A percentile compares a stretch with the other conserved stretches of the same genome.
Conservation (phyloP, 306 rosid genomes). For the Spatholobus suberectus region DNA sequence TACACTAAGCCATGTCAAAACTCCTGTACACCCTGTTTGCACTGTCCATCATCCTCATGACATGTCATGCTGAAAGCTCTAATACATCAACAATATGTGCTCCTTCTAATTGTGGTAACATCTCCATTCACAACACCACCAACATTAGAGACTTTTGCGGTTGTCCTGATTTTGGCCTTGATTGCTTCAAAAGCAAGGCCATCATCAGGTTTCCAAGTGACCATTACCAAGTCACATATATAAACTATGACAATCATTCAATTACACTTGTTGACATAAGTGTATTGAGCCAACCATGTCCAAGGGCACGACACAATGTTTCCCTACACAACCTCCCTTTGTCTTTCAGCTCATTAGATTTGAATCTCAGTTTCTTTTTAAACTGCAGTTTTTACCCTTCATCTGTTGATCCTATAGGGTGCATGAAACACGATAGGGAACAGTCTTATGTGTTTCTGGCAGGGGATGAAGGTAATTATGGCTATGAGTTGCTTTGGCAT, state of each 20-base stretch:
- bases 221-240: conserved; percentile 38
- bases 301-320: conserved; percentile 47
- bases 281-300: conserved; percentile 35
- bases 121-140: conserved; percentile 8
- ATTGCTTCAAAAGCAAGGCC: not conserved
- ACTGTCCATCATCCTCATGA: conserved; percentile 25
- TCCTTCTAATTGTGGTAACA: conserved; percentile 22
- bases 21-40: not conserved
- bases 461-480: not conserved
- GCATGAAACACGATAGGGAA: not conserved
- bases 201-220: conserved; percentile 28
- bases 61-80: conserved; percentile 9
- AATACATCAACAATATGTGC: conserved; percentile 25
- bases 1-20: conserved; percentile 35
- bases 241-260: conserved; percentile 15
- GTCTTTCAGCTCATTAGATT: conserved; percentile 1
- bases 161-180: conserved; percentile 42
- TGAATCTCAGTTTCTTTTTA: conserved; percentile 53
- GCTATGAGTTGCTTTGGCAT: not conserved
- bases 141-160: conserved; percentile 34
- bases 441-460: conserved; percentile 41
- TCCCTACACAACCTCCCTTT: conserved; percentile 33
- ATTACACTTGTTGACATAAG: conserved; percentile 52
- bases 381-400: conserved; percentile 39
- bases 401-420: conserved; percentile 4